Conservation (phyloP, 345 rosid species). For the Psidium guajava region DNA sequence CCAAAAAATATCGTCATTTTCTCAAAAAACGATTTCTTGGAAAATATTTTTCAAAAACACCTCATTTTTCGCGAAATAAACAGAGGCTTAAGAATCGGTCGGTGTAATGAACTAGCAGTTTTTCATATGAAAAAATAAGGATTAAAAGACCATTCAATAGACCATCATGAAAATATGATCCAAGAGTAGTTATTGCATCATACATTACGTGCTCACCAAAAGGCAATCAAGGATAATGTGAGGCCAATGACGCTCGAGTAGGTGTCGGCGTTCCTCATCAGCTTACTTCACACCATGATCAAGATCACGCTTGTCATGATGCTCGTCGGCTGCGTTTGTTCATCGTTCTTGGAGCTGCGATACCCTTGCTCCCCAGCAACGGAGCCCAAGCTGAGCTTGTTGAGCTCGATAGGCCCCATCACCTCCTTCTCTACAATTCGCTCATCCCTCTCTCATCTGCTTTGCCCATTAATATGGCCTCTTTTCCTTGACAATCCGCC, state of each 20-base stretch:
- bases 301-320: constrained; percentile 81
- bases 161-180: neutral
- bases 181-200: neutral
- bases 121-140: neutral
- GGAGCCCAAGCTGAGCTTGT: constrained; percentile 45
- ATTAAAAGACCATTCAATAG: neutral
- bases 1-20: no score
- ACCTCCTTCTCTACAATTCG: constrained; percentile 7
- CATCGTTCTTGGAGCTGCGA: constrained; percentile 11
- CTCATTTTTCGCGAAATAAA: no score
- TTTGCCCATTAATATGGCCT: constrained; percentile 13
- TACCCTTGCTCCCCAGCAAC: constrained; percentile 24
- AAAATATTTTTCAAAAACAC: no score
- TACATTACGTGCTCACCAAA: constrained; percentile 18
- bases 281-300: constrained; percentile 94
- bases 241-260: constrained; percentile 80
- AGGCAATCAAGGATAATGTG: constrained; percentile 73
- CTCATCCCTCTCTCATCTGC: constrained; percentile 29
- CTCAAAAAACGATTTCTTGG: no score
- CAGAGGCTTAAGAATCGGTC: neutral
- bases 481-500: neutral
- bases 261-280: constrained; percentile 81
- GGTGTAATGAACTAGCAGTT: neutral
- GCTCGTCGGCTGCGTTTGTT: constrained; percentile 75
- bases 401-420: constrained; percentile 34